Conservation (phyloP, 768 basidiomycete species). For the Hemileccinum impolitum region DNA sequence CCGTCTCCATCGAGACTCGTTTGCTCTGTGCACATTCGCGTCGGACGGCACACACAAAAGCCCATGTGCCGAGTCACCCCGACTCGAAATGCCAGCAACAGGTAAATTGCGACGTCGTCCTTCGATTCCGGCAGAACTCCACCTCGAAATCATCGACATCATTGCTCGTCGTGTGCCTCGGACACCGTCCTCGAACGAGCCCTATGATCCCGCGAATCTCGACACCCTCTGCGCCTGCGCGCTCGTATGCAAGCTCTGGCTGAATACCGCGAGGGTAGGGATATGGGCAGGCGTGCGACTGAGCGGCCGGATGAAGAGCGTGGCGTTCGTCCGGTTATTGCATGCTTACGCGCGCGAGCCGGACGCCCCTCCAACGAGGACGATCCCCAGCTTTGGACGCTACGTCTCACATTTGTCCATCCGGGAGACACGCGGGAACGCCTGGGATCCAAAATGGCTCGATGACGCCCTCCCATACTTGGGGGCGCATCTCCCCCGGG, state of each 20-base stretch:
- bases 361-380: slow-evolving; percentile 30
- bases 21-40: neutral
- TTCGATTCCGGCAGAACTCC: slow-evolving; percentile 28
- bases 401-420: slow-evolving; percentile 38
- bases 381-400: slow-evolving; percentile 55
- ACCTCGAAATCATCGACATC: slow-evolving; percentile 29
- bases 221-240: slow-evolving; percentile 23
- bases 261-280: slow-evolving; percentile 20
- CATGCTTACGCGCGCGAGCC: slow-evolving; percentile 12
- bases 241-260: slow-evolving; percentile 31
- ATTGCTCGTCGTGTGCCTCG: slow-evolving; percentile 17
- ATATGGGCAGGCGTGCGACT: slow-evolving; percentile 26
- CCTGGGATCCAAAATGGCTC: slow-evolving; percentile 34
- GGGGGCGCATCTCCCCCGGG: slow-evolving; percentile 15
- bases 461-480: slow-evolving; percentile 28
- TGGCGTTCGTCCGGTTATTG: slow-evolving; percentile 18
- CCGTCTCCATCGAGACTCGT: slow-evolving; percentile 4
- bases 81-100: neutral
- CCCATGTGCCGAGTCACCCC: neutral
- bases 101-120: slow-evolving; percentile 10
- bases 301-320: slow-evolving; percentile 16
- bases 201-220: slow-evolving; percentile 17
- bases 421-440: slow-evolving; percentile 28
- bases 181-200: slow-evolving; percentile 5
- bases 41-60: neutral